Conservation (phyloP, 2,329 filamentous ascomycete species). For the Byssothecium circinans region DNA sequence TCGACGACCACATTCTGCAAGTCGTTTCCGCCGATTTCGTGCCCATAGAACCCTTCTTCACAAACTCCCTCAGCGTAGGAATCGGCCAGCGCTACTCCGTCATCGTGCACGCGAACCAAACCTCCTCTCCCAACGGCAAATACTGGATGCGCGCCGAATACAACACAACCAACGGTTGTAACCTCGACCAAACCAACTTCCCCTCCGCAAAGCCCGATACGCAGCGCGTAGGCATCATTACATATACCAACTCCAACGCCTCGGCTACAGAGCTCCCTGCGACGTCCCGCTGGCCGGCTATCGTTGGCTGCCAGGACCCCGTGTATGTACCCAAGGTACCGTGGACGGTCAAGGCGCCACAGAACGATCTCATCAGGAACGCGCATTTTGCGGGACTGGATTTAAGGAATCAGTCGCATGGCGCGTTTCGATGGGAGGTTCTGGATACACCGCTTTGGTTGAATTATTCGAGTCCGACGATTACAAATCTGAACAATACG, state of each 20-base stretch:
- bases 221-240: slow-evolving; percentile 21
- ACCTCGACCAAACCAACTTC: slow-evolving; percentile 4
- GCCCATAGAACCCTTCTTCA: slow-evolving; percentile 41
- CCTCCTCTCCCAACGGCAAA: slow-evolving; percentile 30
- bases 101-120: slow-evolving; percentile 45
- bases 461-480: slow-evolving; percentile 19
- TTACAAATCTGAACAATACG: slow-evolving; percentile 18
- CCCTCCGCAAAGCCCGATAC: slow-evolving; percentile 1
- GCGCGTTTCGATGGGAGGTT: slow-evolving; percentile 16
- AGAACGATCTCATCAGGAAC: slow-evolving; percentile 17
- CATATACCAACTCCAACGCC: slow-evolving; percentile 13
- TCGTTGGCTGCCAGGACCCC: slow-evolving; percentile 17
- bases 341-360: slow-evolving; percentile 19
- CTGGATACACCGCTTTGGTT: slow-evolving; percentile 22
- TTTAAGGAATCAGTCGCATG: slow-evolving; percentile 1
- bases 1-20: slow-evolving; percentile 42
- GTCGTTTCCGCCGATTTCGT: slow-evolving; percentile 40
- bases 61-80: slow-evolving; percentile 38
- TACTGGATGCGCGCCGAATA: slow-evolving; percentile 48
- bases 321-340: slow-evolving; percentile 11
- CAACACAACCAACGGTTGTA: slow-evolving; percentile 5
- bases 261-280: slow-evolving; percentile 6
- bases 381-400: slow-evolving; percentile 17
- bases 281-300: slow-evolving; percentile 6
- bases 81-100: slow-evolving; percentile 50